Conservation (phyloP, 73 alveolate species). For the Tetrahymena borealis region DNA sequence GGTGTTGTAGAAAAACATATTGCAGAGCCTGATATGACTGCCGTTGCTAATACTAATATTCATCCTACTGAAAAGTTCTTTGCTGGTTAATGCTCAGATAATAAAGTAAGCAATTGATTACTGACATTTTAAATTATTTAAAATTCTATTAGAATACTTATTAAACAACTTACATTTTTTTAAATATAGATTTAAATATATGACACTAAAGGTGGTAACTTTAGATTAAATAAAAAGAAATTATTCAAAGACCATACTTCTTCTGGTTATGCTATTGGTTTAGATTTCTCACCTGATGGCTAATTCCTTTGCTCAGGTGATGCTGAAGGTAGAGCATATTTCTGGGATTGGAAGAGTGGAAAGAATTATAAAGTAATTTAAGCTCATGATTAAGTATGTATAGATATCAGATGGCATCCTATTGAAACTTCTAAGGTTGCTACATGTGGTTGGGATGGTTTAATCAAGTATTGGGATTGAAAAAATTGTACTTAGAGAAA, state of each 20-base stretch:
- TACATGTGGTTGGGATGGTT: conserved; percentile 98
- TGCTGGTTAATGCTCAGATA: conserved; percentile 95
- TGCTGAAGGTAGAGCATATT: conserved; percentile 94
- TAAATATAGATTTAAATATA: conserved; percentile 43
- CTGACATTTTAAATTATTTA: conserved; percentile 5
- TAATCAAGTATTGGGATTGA: conserved; percentile 95
- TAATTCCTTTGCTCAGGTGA: conserved; percentile 94
- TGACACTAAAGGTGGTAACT: conserved; percentile 89
- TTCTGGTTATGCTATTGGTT: conserved; percentile 95
- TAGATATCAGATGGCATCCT: conserved; percentile 98
- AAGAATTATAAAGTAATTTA: conserved; percentile 79
- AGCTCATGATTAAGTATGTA: conserved; percentile 92
- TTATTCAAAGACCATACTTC: conserved; percentile 87
- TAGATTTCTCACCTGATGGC: conserved; percentile 92
- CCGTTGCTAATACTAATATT: conserved; percentile 83
- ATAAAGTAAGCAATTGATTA: no score
- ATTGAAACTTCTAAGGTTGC: conserved; percentile 88
- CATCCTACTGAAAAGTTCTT: conserved; percentile 93
- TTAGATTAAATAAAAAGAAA: conserved; percentile 90
- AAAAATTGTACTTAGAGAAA: background rate
- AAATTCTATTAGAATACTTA: no score
- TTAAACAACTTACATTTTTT: background rate
- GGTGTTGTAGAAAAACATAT: conserved; percentile 94
- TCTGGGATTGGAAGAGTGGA: conserved; percentile 97
- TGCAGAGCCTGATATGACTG: conserved; percentile 95